phyloP scores from a whole-genome alignment of 441 rosid genomes.

The Daphne laureola region DNA sequence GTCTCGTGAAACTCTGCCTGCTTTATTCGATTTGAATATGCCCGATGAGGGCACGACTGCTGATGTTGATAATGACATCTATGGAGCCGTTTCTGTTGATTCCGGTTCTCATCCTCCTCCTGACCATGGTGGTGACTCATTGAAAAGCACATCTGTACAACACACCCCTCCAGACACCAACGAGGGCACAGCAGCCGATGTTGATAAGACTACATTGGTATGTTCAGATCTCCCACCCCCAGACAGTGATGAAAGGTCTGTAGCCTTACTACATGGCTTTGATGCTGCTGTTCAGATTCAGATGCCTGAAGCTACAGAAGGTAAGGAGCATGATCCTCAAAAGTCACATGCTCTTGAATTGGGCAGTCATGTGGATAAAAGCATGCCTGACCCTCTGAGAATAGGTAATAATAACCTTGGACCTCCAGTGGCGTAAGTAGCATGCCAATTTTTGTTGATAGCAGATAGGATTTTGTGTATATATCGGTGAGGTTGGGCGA shows the following conservation, averaged over 20 bases:
- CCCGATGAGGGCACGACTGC: constrained; percentile 18
- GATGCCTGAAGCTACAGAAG: constrained; percentile 5
- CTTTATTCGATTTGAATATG: constrained; percentile 26
- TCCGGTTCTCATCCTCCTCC: constrained; percentile 19
- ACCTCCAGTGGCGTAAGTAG: not conserved
- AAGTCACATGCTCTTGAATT: constrained; percentile 1
- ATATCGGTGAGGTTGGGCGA: no score
- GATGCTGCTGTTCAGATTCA: not conserved
- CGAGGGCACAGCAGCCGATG: no score
- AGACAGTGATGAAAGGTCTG: constrained; percentile 6
- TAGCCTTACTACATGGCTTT: constrained; percentile 3
- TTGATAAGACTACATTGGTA: not conserved
- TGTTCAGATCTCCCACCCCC: not conserved
- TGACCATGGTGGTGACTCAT: constrained; percentile 18
- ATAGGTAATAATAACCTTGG: constrained; percentile 2
- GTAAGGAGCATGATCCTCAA: constrained; percentile 1
- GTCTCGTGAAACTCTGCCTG: constrained; percentile 16
- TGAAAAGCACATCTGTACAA: constrained; percentile 18
- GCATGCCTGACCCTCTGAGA: not conserved
- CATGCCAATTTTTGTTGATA: constrained; percentile 9
- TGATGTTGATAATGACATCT: constrained; percentile 11
- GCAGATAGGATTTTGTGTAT: no score
- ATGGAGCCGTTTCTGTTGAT: constrained; percentile 23
- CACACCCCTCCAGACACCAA: no score
- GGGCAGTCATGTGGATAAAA: constrained; percentile 5